Conservation (phyloP, 2,329 filamentous ascomycete species). For the Orbilia blumenaviensis region DNA sequence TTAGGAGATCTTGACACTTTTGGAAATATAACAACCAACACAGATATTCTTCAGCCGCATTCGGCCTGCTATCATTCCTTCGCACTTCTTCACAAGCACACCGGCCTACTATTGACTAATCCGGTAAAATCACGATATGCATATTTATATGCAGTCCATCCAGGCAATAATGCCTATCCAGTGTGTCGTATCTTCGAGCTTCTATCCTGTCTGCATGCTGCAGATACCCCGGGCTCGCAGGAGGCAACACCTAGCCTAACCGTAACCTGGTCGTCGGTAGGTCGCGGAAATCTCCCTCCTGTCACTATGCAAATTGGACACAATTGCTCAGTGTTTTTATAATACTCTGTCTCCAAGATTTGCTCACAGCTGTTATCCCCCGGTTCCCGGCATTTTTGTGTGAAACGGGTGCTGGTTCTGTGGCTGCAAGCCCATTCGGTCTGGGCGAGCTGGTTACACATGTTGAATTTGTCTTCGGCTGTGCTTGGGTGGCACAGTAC, state of each 20-base stretch:
- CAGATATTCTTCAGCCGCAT: background rate
- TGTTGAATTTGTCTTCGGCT: background rate
- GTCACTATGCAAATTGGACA: constrained; percentile 12
- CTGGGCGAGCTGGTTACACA: constrained; percentile 3
- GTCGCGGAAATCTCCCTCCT: constrained; percentile 3
- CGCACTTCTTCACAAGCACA: background rate
- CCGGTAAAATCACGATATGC: background rate
- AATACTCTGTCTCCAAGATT: background rate
- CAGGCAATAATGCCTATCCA: too few species aligned
- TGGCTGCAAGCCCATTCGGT: constrained; percentile 25
- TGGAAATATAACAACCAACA: constrained; percentile 16
- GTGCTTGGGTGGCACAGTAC: background rate
- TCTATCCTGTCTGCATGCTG: too few species aligned
- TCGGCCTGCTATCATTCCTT: background rate
- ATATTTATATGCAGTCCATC: too few species aligned
- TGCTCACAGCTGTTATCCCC: background rate
- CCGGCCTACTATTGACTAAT: background rate
- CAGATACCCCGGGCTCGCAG: background rate
- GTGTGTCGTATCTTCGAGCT: too few species aligned
- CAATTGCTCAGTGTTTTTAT: background rate
- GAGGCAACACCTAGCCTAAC: background rate
- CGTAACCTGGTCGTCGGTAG: background rate
- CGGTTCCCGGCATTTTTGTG: background rate
- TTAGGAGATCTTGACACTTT: background rate
- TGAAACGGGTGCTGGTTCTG: background rate